Conservation (phyloP, 2,329 filamentous ascomycete species). For the Penicillium psychrosexuale region DNA sequence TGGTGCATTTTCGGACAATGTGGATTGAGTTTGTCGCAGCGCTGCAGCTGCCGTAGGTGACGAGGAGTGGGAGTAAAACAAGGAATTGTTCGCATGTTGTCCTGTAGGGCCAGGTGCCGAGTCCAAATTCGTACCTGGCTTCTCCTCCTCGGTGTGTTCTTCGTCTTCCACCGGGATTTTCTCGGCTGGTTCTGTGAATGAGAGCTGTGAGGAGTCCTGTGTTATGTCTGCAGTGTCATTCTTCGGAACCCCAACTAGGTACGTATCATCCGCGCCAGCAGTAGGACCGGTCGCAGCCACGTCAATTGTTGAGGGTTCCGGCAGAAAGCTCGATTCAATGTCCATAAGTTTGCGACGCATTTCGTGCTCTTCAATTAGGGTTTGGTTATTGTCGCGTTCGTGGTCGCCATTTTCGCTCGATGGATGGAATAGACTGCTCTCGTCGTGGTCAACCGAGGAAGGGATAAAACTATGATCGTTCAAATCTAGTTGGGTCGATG, state of each 20-base stretch:
- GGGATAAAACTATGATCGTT: slow-evolving; percentile 32
- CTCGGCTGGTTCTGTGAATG: slow-evolving; percentile 27
- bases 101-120: background rate
- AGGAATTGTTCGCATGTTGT: slow-evolving; percentile 28
- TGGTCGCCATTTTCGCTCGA: slow-evolving; percentile 34
- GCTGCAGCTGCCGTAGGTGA: slow-evolving; percentile 47
- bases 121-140: background rate
- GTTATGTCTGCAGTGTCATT: slow-evolving; percentile 19
- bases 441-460: slow-evolving; percentile 35
- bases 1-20: slow-evolving; percentile 19
- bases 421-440: slow-evolving; percentile 32
- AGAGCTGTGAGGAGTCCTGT: slow-evolving; percentile 23
- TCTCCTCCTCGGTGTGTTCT: slow-evolving; percentile 1
- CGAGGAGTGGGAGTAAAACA: slow-evolving; percentile 43
- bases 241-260: slow-evolving; percentile 39
- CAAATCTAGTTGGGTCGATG: slow-evolving; percentile 18
- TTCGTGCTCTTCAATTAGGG: slow-evolving; percentile 54
- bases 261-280: slow-evolving; percentile 44
- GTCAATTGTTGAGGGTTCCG: slow-evolving; percentile 50
- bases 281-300: slow-evolving; percentile 28
- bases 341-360: slow-evolving; percentile 60
- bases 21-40: slow-evolving; percentile 41
- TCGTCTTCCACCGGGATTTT: slow-evolving; percentile 18
- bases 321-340: slow-evolving; percentile 62
- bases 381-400: slow-evolving; percentile 39